phyloP scores from a whole-genome alignment of 768 basidiomycete species.

The Cystofilobasidium ferigula region DNA sequence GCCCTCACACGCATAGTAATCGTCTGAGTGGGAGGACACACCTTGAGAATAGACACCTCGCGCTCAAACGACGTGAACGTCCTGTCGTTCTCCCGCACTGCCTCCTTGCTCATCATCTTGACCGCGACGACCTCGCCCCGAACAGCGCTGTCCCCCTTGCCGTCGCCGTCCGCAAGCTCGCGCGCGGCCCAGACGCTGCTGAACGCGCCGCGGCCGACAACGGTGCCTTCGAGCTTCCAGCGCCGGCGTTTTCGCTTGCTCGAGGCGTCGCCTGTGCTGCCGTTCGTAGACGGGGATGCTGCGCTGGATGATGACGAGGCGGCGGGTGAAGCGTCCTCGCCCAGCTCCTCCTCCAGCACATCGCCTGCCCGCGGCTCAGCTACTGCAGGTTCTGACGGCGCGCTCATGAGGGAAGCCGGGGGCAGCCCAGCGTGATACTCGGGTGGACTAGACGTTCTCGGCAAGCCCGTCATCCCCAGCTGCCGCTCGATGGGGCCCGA shows the following conservation, averaged over 20 bases:
- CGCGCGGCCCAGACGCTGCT: constrained; percentile 21
- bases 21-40: constrained; percentile 38
- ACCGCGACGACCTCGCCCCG: constrained; percentile 43
- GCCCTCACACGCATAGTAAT: constrained; percentile 4
- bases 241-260: constrained; percentile 1
- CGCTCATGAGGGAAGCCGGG: neutral
- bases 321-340: neutral
- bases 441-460: neutral
- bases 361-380: constrained; percentile 4
- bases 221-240: constrained; percentile 16
- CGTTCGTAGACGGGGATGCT: too few relatives aligned
- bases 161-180: neutral
- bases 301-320: too few relatives aligned
- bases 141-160: constrained; percentile 27
- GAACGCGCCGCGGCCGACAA: constrained; percentile 20
- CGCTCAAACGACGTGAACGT: constrained; percentile 67
- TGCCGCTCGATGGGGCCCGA: neutral
- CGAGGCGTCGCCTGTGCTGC: neutral
- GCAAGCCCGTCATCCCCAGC: neutral
- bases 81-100: constrained; percentile 52
- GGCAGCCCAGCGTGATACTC: neutral
- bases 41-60: constrained; percentile 73
- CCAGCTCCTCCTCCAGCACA: neutral
- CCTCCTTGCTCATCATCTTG: constrained; percentile 46
- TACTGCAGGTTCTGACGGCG: neutral